A percentile compares a stretch with the other conserved stretches of the same genome.
These are phyloP conservation scores for Hypholoma fasciculare DNA, from an alignment of 768 basidiomycete species.

Conservation along the genomic window DNA sequence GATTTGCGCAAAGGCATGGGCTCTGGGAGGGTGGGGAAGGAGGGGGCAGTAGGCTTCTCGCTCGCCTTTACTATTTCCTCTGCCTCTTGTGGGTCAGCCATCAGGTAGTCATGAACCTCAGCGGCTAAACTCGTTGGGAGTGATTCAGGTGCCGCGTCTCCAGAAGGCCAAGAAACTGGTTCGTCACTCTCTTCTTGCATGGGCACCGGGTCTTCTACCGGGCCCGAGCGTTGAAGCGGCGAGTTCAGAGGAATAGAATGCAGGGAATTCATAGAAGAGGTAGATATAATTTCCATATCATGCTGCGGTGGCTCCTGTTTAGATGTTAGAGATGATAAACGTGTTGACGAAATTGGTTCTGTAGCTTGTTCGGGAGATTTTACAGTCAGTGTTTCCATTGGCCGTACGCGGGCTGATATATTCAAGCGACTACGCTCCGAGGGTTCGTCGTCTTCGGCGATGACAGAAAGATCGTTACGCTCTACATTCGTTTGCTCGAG, in stretches of 20 bases:
- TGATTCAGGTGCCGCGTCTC: neutral
- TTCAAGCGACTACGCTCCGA: slow-evolving; percentile 39
- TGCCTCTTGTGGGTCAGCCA: slow-evolving; percentile 10
- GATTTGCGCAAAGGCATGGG: slow-evolving; percentile 74
- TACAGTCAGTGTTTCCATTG: neutral
- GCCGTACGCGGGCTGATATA: slow-evolving; percentile 5
- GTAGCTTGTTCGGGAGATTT: neutral
- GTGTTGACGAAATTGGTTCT: neutral
- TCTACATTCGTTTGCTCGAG: slow-evolving; percentile 14
- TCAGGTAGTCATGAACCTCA: slow-evolving; percentile 7
- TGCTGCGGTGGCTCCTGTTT: slow-evolving; percentile 3
- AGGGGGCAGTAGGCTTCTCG: slow-evolving; percentile 40
- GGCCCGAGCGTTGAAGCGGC: slow-evolving; percentile 12
- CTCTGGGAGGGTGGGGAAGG: slow-evolving; percentile 66
- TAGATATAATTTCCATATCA: slow-evolving; percentile 16
- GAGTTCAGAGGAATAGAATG: slow-evolving; percentile 41
- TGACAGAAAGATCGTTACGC: slow-evolving; percentile 61
- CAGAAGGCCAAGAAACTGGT: neutral
- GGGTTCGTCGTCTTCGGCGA: slow-evolving; percentile 70
- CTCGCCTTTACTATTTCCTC: slow-evolving; percentile 14
- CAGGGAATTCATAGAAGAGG: slow-evolving; percentile 35
- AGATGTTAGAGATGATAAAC: neutral
- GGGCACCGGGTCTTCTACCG: neutral
- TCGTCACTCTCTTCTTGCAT: neutral
- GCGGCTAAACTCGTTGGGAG: neutral